Evolutionary conservation across 768 basidiomycete genomes (phyloP).

Genomic region (Infundibulicybe gibba): DNA sequence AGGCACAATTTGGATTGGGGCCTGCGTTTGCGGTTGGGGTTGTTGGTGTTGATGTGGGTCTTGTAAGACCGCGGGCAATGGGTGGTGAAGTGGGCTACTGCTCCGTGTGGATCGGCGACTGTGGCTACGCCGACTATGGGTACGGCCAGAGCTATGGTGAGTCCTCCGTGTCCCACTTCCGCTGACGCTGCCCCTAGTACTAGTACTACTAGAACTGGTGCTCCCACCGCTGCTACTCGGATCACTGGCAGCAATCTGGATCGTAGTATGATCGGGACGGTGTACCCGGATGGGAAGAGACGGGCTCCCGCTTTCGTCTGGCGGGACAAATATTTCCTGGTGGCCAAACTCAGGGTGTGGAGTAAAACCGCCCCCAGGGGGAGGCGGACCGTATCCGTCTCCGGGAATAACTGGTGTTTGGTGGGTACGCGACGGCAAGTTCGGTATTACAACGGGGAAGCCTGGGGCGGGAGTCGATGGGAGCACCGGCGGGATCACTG

Average conservation of each 20-base stretch:
- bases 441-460: conserved; percentile 11
- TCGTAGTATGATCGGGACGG: conserved; percentile 1
- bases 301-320: conserved; percentile 4
- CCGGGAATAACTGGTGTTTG: conserved; percentile 16
- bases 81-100: too few relatives aligned
- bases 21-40: background rate
- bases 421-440: background rate
- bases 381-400: conserved; percentile 6
- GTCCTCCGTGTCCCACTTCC: background rate
- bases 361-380: conserved; percentile 10
- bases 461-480: conserved; percentile 18
- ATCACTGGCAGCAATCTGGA: background rate
- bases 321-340: conserved; percentile 19
- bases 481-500: conserved; percentile 36
- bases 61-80: background rate
- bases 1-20: conserved; percentile 3
- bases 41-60: background rate
- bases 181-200: background rate
- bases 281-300: background rate
- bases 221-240: conserved; percentile 9
- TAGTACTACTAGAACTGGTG: conserved; percentile 11
- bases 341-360: background rate
- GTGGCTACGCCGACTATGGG: background rate
- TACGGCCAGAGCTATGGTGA: background rate
- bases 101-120: background rate